Percentiles rank a stretch among this genome's conserved stretches.
These are phyloP conservation scores for Cystobasidium pallidum DNA, from an alignment of 1,284 basidiomycete species.

Conservation along the genomic window DNA sequence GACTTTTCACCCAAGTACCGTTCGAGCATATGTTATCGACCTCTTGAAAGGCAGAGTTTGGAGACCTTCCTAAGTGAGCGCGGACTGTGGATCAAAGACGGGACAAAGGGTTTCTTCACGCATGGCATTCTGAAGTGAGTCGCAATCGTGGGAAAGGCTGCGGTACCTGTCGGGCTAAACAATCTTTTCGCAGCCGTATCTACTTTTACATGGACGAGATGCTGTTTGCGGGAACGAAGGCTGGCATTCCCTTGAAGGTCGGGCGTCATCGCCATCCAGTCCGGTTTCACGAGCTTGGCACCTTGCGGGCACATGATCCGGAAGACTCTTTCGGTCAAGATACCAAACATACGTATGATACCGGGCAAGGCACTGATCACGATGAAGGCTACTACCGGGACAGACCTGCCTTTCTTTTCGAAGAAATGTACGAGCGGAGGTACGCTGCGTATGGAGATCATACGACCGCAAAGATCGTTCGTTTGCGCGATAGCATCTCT, in stretches of 20 bases:
- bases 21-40: conserved; percentile 73
- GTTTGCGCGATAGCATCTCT: neutral
- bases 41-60: conserved; percentile 68
- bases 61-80: conserved; percentile 69
- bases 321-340: conserved; percentile 63
- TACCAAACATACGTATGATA: conserved; percentile 62
- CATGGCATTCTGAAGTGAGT: conserved; percentile 71
- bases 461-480: neutral
- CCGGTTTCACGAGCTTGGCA: conserved; percentile 58
- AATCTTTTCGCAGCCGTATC: conserved; percentile 52
- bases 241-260: conserved; percentile 46
- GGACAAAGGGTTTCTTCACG: conserved; percentile 65
- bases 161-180: neutral
- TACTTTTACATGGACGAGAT: conserved; percentile 75
- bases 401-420: conserved; percentile 69
- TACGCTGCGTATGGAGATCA: conserved; percentile 7
- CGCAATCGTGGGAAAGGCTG: conserved; percentile 31
- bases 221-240: conserved; percentile 63
- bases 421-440: conserved; percentile 63
- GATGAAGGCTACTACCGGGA: conserved; percentile 66
- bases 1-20: conserved; percentile 76
- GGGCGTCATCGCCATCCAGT: conserved; percentile 43
- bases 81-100: conserved; percentile 63
- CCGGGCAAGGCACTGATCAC: conserved; percentile 72
- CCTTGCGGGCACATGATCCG: conserved; percentile 15